phyloP scores from a whole-genome alignment of 768 basidiomycete species.

The Panaeolus cyanescens region DNA sequence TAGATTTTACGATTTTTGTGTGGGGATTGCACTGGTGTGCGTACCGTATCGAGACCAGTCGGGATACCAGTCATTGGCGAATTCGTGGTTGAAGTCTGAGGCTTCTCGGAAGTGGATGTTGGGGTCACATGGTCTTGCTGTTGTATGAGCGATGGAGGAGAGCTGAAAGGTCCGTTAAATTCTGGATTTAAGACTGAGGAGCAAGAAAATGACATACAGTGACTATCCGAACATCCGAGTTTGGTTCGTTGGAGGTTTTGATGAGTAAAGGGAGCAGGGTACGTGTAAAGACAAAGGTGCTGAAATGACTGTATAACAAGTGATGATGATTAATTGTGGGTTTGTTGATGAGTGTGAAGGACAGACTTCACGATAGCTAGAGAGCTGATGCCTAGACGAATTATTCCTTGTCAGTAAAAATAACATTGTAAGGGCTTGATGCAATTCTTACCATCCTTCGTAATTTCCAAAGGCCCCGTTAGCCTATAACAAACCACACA shows the following conservation, averaged over 20 bases:
- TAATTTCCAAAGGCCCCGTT: slow-evolving; percentile 18
- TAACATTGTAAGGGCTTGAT: background rate
- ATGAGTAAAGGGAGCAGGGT: slow-evolving; percentile 54
- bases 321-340: too few species aligned
- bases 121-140: slow-evolving; percentile 17
- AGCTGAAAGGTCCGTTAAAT: slow-evolving; percentile 6
- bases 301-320: slow-evolving; percentile 30
- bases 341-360: too few species aligned
- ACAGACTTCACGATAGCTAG: slow-evolving; percentile 27
- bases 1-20: background rate
- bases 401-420: background rate
- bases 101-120: slow-evolving; percentile 27
- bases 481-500: slow-evolving; percentile 9
- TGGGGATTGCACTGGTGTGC: background rate
- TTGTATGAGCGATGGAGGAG: slow-evolving; percentile 24
- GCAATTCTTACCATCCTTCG: slow-evolving; percentile 21
- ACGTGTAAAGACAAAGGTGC: slow-evolving; percentile 54
- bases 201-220: slow-evolving; percentile 38
- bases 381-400: slow-evolving; percentile 10
- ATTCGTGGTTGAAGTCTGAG: slow-evolving; percentile 34
- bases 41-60: slow-evolving; percentile 29
- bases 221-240: slow-evolving; percentile 62
- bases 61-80: slow-evolving; percentile 23
- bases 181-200: slow-evolving; percentile 10
- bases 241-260: slow-evolving; percentile 45